Conservation (phyloP, 2,329 filamentous ascomycete genomes). For the Penicillium hesseltinei region DNA sequence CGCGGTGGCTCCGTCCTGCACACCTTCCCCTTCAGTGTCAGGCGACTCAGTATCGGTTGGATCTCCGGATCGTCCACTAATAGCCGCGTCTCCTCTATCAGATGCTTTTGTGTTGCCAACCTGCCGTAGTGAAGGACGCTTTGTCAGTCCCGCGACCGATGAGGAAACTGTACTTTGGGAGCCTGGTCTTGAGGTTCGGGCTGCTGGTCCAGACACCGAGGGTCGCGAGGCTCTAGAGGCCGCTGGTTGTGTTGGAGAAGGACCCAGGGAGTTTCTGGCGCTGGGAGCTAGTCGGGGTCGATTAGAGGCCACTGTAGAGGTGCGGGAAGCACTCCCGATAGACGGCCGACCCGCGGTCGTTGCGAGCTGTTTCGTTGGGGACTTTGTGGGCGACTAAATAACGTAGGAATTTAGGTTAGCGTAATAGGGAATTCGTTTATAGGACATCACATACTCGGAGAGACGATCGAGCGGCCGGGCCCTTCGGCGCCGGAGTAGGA, state of each 20-base stretch:
- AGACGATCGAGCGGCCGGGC: slow-evolving; percentile 37
- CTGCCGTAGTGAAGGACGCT: slow-evolving; percentile 37
- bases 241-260: slow-evolving; percentile 48
- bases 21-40: slow-evolving; percentile 24
- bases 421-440: slow-evolving; percentile 1
- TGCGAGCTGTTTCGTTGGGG: slow-evolving; percentile 71
- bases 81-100: slow-evolving; percentile 27
- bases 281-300: slow-evolving; percentile 55
- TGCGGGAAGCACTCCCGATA: slow-evolving; percentile 52
- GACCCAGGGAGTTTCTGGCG: slow-evolving; percentile 65
- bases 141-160: slow-evolving; percentile 25
- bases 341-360: slow-evolving; percentile 53
- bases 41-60: slow-evolving; percentile 29
- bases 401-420: slow-evolving; percentile 18
- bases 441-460: slow-evolving; percentile 34
- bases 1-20: slow-evolving; percentile 20
- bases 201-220: slow-evolving; percentile 36
- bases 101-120: slow-evolving; percentile 26
- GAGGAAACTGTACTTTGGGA: slow-evolving; percentile 25
- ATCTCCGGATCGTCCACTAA: slow-evolving; percentile 31
- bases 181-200: slow-evolving; percentile 35
- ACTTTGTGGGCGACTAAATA: slow-evolving; percentile 70
- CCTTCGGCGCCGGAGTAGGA: slow-evolving; percentile 66
- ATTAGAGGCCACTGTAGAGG: slow-evolving; percentile 49
- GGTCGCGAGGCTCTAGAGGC: slow-evolving; percentile 39